Evolutionary conservation across 306 rosid genomes (phyloP).

Genomic region (Lathyrus aphaca): DNA sequence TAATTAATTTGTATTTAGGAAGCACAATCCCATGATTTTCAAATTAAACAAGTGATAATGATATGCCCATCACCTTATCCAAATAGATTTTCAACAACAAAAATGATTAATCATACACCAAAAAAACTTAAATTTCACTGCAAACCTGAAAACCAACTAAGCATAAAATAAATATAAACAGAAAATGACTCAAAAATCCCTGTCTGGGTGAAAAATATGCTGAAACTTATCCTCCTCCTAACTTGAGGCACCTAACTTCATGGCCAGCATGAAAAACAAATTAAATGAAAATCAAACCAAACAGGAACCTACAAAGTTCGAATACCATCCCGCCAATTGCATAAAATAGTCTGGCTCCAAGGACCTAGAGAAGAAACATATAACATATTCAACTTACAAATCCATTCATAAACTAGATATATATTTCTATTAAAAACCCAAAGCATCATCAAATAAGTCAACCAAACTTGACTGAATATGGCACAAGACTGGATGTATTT

Average conservation of each 20-base stretch:
- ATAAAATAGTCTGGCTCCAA: conserved; percentile 54
- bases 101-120: conserved; percentile 10
- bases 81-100: background rate
- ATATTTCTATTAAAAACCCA: conserved; percentile 46
- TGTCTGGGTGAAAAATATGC: conserved; percentile 36
- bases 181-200: conserved; percentile 57
- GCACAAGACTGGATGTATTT: conserved; percentile 41
- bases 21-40: too few species aligned
- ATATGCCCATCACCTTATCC: background rate
- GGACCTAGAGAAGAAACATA: conserved; percentile 47
- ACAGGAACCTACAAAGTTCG: conserved; percentile 48
- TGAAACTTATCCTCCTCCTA: conserved; percentile 44
- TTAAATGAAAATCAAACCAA: conserved; percentile 44
- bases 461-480: conserved; percentile 56
- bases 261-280: conserved; percentile 45
- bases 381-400: conserved; percentile 53
- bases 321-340: conserved; percentile 48
- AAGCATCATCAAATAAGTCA: conserved; percentile 48
- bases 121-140: conserved; percentile 20
- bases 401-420: conserved; percentile 55
- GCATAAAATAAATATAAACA: conserved; percentile 51
- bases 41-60: too few species aligned
- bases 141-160: conserved; percentile 46
- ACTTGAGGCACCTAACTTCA: conserved; percentile 51
- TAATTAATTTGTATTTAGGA: too few species aligned